Evolutionary conservation across 192 early-diverging fungal species (phyloP), one percentile per base, ranked within the genome.

Genomic region (Podila clonocystis): DNA sequence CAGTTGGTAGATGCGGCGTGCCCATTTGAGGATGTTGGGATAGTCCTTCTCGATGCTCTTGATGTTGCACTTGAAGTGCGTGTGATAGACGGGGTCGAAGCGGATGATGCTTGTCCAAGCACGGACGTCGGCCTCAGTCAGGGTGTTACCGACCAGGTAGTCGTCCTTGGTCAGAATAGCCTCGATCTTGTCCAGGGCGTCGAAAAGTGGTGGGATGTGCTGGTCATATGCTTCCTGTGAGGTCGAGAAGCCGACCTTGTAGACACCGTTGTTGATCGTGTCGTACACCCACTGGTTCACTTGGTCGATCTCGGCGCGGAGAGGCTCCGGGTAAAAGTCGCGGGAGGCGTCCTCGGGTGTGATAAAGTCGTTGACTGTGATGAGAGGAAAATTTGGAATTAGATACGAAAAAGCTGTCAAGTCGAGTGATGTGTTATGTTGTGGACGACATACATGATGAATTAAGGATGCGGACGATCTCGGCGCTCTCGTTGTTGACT

Each of bases 401-500:
- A 36, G 34, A 97, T 96, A 30, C 95, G 91, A 63, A 99, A 63
- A 99, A 97, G 63, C 97, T 98, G 77, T 99, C 97, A 8, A 93
- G 33, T 33, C 94, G 70, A 88, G 91, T 36, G 5, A 36, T 85
- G 98, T 96, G 85, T 98, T 99, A 91, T 95, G 97, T 19, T 93
- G 92, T 90, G 34, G 5, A 0, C 7, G 22, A 9, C 41, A 13
- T 19, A 19, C 30, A 57, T 36, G 34, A 4, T 9, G 34, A 9
- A 11, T 99, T 98, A 69, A 99, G 86, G 83, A 97, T 96, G 30
- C 95, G 91, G 63, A 99, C 97, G 63, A 99, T 98, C 80, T 99
- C 97, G 5, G 93, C 94, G 69, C 89, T 91, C 85, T 99, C 97
- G 85, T 99, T 99, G 91, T 95, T 99, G n/a, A 95, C 93, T 90